Base-by-base conservation (phyloP, 2,329 filamentous ascomycete species). In the Alternaria rosae region DNA sequence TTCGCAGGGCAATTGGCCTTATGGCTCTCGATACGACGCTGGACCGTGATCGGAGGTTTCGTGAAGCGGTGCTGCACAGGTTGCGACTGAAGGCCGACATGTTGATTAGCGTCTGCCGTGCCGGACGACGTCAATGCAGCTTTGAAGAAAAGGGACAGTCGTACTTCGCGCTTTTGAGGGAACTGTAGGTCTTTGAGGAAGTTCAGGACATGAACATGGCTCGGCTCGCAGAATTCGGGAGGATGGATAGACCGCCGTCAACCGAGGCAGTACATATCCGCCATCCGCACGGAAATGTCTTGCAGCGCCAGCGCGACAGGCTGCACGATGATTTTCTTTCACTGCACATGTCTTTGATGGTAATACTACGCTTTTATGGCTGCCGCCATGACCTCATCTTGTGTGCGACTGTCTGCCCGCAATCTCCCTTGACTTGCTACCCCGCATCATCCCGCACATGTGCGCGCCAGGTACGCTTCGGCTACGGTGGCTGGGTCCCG, bases 1-100 rank as follows among this genome's bases (percentile, higher is more conserved):
- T 52, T 57, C 72, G 66, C 54, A 75, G 66, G 53, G 75, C 75
- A 76, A 78, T 75, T 75, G 78, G 77, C 66, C 77, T 76, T 35
- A 73, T 54, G 61, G 77, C 73, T 77, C 73, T 78, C 67, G 69
- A 73, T 66, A 69, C 64, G 65, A 78, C 48, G 66, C 62, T 64
- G 41, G 76, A 73, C 47, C 76, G 73, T 62, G 77, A 76, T 65
- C 78, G 76, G 52, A 79, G 69, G 54, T 74, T 70, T 66, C 77
- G 76, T 62, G 76, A 76, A 60, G 77, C 77, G 65, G 76, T 74
- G 68, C 72, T 76, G 75, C 75, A 79, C 62, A 80, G 67, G 68
- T 75, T 79, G 73, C 78, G 78, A 77, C 78, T 79, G 76, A 80
- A 76, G 74, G 78, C 72, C 72, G 78, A 79, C 78, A 80, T 80